Percentiles rank a stretch among this genome's conserved stretches.
These are phyloP conservation scores for Colletotrichum sp. DNA, from an alignment of 2,329 filamentous ascomycete genomes.

Conservation along the genomic window DNA sequence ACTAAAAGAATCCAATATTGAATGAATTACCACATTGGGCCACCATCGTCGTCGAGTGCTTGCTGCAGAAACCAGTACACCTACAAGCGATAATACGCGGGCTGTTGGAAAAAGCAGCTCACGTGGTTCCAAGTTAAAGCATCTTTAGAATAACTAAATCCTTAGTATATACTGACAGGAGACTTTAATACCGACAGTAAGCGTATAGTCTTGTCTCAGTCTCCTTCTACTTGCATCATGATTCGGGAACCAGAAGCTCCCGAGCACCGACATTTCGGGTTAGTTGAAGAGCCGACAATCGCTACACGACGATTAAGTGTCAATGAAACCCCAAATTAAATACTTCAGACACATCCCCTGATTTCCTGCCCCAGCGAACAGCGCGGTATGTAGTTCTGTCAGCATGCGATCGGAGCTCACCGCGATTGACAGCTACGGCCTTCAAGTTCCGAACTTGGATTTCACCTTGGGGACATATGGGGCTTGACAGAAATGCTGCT, in stretches of 20 bases:
- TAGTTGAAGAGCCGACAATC: background rate
- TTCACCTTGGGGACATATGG: background rate
- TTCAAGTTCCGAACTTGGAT: background rate
- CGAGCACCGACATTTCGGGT: background rate
- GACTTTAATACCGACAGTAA: background rate
- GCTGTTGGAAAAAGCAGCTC: background rate
- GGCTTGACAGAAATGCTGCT: background rate
- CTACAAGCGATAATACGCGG: background rate
- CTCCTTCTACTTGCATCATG: background rate
- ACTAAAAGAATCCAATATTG: background rate
- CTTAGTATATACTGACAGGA: background rate
- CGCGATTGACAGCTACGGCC: background rate
- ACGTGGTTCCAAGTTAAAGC: background rate
- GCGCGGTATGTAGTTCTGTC: background rate
- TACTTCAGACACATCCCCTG: background rate
- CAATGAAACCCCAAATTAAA: background rate
- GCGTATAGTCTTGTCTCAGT: background rate
- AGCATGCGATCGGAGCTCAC: background rate
- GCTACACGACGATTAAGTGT: background rate
- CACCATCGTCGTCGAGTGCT: background rate
- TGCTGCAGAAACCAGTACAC: background rate
- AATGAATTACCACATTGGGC: fast-evolving
- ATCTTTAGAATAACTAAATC: background rate
- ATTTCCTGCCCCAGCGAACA: background rate
- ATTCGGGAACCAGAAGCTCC: background rate